These are phyloP conservation scores for Vitis hybrid DNA, from an alignment of 177 flowering plant genomes.

Conservation along the genomic window DNA sequence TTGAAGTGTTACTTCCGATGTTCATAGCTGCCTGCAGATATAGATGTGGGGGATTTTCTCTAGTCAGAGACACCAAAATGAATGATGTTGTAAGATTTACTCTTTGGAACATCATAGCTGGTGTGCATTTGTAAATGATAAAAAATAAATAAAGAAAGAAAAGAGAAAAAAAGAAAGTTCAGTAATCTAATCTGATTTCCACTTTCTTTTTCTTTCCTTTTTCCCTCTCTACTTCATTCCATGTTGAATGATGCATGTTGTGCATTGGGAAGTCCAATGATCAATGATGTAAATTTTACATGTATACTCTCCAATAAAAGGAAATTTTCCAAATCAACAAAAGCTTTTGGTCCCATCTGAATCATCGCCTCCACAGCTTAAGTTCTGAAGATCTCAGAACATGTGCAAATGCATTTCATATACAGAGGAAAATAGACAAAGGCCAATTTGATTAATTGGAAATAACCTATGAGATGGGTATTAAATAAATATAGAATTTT, in stretches of 20 bases:
- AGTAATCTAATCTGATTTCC: background rate
- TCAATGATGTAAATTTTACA: background rate
- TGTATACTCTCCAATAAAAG: background rate
- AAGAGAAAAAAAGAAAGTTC: background rate
- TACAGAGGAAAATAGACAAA: background rate
- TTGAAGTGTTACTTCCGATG: conserved; percentile 26
- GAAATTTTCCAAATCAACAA: background rate
- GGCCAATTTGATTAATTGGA: background rate
- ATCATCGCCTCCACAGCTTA: background rate
- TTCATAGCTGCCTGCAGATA: conserved; percentile 35
- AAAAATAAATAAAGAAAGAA: background rate
- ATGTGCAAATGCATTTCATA: background rate
- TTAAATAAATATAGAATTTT: background rate
- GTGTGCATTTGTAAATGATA: too few relatives aligned
- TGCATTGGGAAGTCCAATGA: background rate
- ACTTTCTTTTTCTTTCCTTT: too few relatives aligned
- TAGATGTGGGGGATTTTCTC: background rate
- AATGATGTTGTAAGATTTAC: background rate
- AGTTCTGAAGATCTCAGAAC: background rate
- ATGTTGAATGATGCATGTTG: too few relatives aligned
- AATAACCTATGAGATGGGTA: background rate
- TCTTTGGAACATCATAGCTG: background rate
- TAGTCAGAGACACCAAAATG: background rate
- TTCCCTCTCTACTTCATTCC: too few relatives aligned
- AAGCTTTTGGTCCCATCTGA: background rate